phyloP scores from a whole-genome alignment of 2,329 filamentous ascomycete species.

The Fusarium sp. region DNA sequence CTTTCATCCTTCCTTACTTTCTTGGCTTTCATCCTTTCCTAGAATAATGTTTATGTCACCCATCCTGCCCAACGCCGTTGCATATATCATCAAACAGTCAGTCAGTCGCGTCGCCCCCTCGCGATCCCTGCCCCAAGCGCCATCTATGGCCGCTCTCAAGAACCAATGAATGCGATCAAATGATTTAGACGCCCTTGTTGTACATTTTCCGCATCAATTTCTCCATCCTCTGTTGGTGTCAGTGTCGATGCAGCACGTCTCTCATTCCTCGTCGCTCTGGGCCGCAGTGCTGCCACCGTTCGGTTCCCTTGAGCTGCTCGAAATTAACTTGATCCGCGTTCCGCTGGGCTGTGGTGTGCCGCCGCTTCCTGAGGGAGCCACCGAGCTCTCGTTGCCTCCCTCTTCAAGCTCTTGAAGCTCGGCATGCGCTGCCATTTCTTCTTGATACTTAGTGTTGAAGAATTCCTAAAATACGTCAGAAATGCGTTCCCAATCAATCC shows the following conservation, averaged over 20 bases:
- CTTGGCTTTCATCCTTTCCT: slow-evolving; percentile 38
- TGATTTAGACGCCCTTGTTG: background rate
- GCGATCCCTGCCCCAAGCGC: slow-evolving; percentile 26
- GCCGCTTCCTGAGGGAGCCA: slow-evolving; percentile 63
- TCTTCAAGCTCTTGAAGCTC: slow-evolving; percentile 65
- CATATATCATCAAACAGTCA: slow-evolving; percentile 47
- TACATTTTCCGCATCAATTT: slow-evolving; percentile 10
- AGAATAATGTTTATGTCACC: slow-evolving; percentile 42
- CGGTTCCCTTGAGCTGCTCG: slow-evolving; percentile 50
- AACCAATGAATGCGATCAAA: slow-evolving; percentile 7
- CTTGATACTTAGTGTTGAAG: slow-evolving; percentile 62
- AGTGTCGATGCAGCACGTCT: slow-evolving; percentile 8
- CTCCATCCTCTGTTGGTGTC: slow-evolving; percentile 3
- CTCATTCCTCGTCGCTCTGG: slow-evolving; percentile 63
- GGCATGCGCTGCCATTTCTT: slow-evolving; percentile 61
- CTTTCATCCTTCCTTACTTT: background rate
- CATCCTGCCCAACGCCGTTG: slow-evolving; percentile 44
- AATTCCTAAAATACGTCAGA: slow-evolving; percentile 60
- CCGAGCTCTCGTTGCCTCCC: slow-evolving; percentile 50
- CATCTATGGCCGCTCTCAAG: slow-evolving; percentile 15
- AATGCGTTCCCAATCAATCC: background rate
- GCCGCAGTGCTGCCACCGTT: slow-evolving; percentile 52
- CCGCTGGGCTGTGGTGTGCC: slow-evolving; percentile 70
- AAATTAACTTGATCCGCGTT: slow-evolving; percentile 75
- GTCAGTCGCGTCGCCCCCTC: slow-evolving; percentile 35